phyloP scores from a whole-genome alignment of 352 stramenopile genomes.

The Phytopythium mirpurense region DNA sequence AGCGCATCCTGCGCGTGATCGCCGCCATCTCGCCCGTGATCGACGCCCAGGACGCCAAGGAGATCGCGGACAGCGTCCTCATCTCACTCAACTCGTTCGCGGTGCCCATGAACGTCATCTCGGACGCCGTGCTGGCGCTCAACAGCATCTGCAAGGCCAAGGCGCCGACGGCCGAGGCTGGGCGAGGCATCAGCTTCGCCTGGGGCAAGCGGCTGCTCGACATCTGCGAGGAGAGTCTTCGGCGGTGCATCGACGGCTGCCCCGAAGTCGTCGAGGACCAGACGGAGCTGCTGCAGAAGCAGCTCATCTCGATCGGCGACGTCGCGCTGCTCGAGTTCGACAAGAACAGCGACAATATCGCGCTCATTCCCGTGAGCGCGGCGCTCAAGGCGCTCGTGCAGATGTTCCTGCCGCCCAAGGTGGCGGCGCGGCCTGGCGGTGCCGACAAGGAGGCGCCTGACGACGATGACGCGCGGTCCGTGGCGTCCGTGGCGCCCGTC shows the following conservation, averaged over 20 bases:
- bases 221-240: constrained; percentile 56
- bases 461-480: constrained; percentile 14
- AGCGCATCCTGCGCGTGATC: constrained; percentile 81
- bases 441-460: constrained; percentile 15
- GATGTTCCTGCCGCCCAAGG: constrained; percentile 68
- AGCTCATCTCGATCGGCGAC: constrained; percentile 78
- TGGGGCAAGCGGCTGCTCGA: constrained; percentile 67
- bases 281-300: constrained; percentile 61
- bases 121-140: constrained; percentile 62
- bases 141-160: constrained; percentile 80
- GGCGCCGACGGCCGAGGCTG: constrained; percentile 41
- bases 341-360: constrained; percentile 66
- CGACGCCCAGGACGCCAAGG: constrained; percentile 65
- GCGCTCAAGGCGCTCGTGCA: constrained; percentile 63
- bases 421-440: constrained; percentile 25
- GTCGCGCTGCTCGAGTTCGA: constrained; percentile 76
- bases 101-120: constrained; percentile 75
- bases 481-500: constrained; percentile 3
- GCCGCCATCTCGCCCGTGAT: constrained; percentile 69
- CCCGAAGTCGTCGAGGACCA: constrained; percentile 47
- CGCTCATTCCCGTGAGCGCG: constrained; percentile 44
- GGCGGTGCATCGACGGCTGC: constrained; percentile 52
- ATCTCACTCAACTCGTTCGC: constrained; percentile 68
- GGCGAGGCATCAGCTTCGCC: constrained; percentile 49
- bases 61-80: constrained; percentile 68